phyloP scores from a whole-genome alignment of 2,329 filamentous ascomycete species.

The Myriosclerotinia curreyana region DNA sequence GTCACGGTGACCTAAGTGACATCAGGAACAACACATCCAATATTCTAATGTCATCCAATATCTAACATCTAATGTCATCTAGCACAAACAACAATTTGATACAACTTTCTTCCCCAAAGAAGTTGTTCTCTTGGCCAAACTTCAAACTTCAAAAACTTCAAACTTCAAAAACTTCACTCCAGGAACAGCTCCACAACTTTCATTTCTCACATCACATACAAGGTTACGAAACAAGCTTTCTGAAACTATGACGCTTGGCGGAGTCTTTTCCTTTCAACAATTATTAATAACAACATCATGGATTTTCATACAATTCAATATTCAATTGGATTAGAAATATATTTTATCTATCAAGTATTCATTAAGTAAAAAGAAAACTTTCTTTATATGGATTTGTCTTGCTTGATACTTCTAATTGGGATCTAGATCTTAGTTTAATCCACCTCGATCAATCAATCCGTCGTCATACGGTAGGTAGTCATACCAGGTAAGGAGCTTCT shows the following conservation, averaged over 20 bases:
- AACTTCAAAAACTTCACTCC: background rate
- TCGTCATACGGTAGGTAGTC: slow-evolving; percentile 1
- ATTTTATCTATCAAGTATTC: background rate
- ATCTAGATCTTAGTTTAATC: no score
- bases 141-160: background rate
- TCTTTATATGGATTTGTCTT: slow-evolving; percentile 1
- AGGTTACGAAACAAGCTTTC: slow-evolving; percentile 24
- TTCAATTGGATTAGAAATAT: background rate
- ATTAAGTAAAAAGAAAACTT: slow-evolving; percentile 12
- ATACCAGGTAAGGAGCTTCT: background rate
- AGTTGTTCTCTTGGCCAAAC: no score
- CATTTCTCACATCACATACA: background rate
- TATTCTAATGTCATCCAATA: no score
- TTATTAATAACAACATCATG: no score
- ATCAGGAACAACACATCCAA: no score
- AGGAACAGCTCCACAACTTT: background rate
- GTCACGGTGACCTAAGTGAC: no score
- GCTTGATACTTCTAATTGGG: background rate
- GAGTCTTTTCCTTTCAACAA: background rate
- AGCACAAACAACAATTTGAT: background rate
- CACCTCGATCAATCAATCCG: background rate
- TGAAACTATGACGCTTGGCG: slow-evolving; percentile 20
- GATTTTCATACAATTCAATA: background rate
- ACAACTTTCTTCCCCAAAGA: no score
- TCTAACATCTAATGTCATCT: background rate